Conservation (phyloP, 2,329 filamentous ascomycete genomes). For the Calonectria pteridis region DNA sequence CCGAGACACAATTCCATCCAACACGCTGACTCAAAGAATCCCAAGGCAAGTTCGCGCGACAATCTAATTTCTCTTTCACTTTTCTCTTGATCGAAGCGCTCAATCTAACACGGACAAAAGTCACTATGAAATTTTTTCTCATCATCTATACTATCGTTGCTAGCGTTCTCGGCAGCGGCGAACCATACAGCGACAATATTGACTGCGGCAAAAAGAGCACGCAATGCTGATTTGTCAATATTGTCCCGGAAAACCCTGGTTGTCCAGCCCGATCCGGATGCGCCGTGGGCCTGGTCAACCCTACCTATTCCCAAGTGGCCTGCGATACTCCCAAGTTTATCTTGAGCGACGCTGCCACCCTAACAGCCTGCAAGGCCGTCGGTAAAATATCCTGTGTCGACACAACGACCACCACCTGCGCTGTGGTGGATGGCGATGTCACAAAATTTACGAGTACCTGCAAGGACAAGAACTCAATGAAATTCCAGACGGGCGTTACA, state of each 20-base stretch:
- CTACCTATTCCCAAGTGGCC: background rate
- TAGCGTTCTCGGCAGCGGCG: background rate
- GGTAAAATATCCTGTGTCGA: background rate
- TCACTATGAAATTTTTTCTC: background rate
- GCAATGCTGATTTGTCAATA: background rate
- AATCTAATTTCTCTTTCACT: background rate
- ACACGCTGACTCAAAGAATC: background rate
- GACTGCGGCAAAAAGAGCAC: background rate
- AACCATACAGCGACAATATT: background rate
- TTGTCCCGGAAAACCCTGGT: background rate
- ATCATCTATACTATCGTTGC: background rate
- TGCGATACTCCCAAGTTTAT: background rate
- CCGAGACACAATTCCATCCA: background rate
- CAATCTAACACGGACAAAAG: background rate
- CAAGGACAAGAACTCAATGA: background rate
- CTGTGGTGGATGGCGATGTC: background rate
- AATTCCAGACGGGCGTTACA: background rate
- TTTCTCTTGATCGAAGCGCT: background rate
- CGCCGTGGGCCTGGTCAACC: background rate
- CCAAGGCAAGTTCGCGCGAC: background rate
- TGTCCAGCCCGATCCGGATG: background rate
- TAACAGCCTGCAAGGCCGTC: background rate
- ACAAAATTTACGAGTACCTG: background rate
- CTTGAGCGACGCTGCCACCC: background rate
- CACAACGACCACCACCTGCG: background rate